Conservation (phyloP, 106 monocot species). For the Dendrobium chrysotoxum region DNA sequence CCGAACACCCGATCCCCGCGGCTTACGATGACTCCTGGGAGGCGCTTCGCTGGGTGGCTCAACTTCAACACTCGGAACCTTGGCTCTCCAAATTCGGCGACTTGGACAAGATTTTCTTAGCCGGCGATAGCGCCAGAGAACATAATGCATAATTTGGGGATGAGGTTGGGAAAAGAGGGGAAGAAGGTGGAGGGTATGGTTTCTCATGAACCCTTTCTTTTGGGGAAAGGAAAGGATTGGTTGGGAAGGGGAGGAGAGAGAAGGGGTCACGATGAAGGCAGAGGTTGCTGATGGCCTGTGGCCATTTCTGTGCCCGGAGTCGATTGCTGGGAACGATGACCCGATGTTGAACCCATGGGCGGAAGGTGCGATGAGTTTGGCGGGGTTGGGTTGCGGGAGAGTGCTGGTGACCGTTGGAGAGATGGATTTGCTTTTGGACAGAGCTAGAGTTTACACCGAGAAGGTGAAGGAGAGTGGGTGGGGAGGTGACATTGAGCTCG, state of each 20-base stretch:
- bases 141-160: slow-evolving; percentile 20
- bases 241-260: background rate
- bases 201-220: slow-evolving; percentile 21
- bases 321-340: slow-evolving; percentile 5
- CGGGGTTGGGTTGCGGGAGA: slow-evolving; percentile 12
- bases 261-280: background rate
- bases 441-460: slow-evolving; percentile 11
- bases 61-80: slow-evolving; percentile 7
- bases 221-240: background rate
- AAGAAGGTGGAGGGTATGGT: slow-evolving; percentile 5
- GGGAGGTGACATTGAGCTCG: slow-evolving; percentile 1
- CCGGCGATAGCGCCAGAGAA: slow-evolving; percentile 47
- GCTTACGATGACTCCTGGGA: background rate
- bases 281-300: background rate
- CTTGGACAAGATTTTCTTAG: slow-evolving; percentile 24
- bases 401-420: slow-evolving; percentile 22
- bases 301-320: background rate
- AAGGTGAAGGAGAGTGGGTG: slow-evolving; percentile 8
- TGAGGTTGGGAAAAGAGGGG: background rate
- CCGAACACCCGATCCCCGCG: background rate
- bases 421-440: slow-evolving; percentile 10
- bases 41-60: slow-evolving; percentile 31
- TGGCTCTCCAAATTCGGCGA: slow-evolving; percentile 39
- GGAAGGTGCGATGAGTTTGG: background rate
- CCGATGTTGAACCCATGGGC: slow-evolving; percentile 9